Evolutionary conservation across 352 stramenopile species (phyloP).

Genomic region (Phytopythium helicoides): DNA sequence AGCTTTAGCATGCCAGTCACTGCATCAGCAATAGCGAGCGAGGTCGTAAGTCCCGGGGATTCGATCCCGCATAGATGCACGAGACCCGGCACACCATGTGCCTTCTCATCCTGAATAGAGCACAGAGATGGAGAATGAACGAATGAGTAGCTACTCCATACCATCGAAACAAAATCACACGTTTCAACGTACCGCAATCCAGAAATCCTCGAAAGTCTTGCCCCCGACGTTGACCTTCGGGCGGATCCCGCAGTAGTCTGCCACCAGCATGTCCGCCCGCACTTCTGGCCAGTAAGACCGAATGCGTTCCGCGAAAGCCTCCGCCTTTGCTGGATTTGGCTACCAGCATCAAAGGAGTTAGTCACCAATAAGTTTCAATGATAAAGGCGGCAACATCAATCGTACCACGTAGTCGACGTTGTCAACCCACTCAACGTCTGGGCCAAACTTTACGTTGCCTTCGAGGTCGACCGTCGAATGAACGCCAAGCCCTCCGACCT

Average conservation of each 20-base stretch:
- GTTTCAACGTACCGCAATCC: slow-evolving; percentile 60
- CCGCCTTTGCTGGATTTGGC: slow-evolving; percentile 57
- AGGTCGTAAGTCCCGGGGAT: slow-evolving; percentile 93
- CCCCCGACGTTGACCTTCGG: slow-evolving; percentile 90
- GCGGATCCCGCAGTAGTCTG: slow-evolving; percentile 96
- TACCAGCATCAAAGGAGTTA: slow-evolving; percentile 8
- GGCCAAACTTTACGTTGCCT: slow-evolving; percentile 94
- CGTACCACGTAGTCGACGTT: slow-evolving; percentile 83
- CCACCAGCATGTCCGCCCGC: slow-evolving; percentile 64
- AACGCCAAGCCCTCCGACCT: slow-evolving; percentile 93
- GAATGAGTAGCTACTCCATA: too few relatives aligned
- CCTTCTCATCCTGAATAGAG: slow-evolving; percentile 34
- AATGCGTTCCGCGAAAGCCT: slow-evolving; percentile 65
- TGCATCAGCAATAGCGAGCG: slow-evolving; percentile 79
- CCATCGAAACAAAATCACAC: not conserved
- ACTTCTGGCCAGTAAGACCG: slow-evolving; percentile 93
- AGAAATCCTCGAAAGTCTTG: slow-evolving; percentile 86
- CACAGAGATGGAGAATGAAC: too few relatives aligned
- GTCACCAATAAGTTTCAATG: not conserved
- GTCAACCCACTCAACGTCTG: slow-evolving; percentile 95
- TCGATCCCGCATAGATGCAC: slow-evolving; percentile 96
- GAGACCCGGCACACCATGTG: slow-evolving; percentile 81
- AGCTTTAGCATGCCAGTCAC: slow-evolving; percentile 52
- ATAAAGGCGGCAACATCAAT: not conserved
- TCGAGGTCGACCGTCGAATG: slow-evolving; percentile 95